A percentile compares a stretch with the other conserved stretches of the same genome.
These are phyloP conservation scores for Graphilbum sp. DNA, from an alignment of 2,329 filamentous ascomycete genomes.

Conservation along the genomic window DNA sequence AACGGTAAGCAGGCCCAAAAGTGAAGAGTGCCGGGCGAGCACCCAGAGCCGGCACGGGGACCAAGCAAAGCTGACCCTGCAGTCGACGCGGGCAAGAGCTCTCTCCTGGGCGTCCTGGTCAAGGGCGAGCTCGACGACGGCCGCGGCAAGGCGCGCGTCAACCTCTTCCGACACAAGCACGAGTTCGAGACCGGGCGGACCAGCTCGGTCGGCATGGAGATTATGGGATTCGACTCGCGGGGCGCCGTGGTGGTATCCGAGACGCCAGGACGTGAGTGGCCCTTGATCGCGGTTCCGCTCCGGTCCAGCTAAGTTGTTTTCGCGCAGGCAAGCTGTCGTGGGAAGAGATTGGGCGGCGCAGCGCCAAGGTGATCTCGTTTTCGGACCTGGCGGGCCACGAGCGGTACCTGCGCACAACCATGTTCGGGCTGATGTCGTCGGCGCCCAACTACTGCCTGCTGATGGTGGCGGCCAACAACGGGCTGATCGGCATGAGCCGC, in stretches of 20 bases:
- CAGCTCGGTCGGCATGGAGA: conserved; percentile 96
- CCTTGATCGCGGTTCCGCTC: neutral
- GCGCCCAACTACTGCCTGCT: conserved; percentile 94
- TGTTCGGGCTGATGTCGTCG: conserved; percentile 86
- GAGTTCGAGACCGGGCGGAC: conserved; percentile 92
- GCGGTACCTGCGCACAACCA: conserved; percentile 84
- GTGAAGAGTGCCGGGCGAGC: too few relatives aligned
- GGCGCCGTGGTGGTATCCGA: conserved; percentile 72
- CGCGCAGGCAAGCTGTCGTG: conserved; percentile 62
- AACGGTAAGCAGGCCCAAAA: conserved; percentile 45
- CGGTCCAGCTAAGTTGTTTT: neutral
- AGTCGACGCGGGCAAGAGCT: conserved; percentile 92
- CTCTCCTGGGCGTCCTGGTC: conserved; percentile 85
- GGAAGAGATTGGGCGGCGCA: conserved; percentile 93
- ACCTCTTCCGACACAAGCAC: conserved; percentile 94
- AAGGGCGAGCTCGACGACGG: conserved; percentile 94
- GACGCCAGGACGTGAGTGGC: conserved; percentile 56
- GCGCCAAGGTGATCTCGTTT: conserved; percentile 92
- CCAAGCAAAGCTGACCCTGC: conserved; percentile 13
- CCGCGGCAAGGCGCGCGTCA: conserved; percentile 81
- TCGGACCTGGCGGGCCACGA: conserved; percentile 93
- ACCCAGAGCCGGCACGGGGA: too few relatives aligned
- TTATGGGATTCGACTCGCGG: conserved; percentile 86
- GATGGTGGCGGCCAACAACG: conserved; percentile 98
- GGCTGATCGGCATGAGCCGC: conserved; percentile 93